Evolutionary conservation across 2,329 filamentous ascomycete species (phyloP).

Genomic region (Microdochium bolleyi): DNA sequence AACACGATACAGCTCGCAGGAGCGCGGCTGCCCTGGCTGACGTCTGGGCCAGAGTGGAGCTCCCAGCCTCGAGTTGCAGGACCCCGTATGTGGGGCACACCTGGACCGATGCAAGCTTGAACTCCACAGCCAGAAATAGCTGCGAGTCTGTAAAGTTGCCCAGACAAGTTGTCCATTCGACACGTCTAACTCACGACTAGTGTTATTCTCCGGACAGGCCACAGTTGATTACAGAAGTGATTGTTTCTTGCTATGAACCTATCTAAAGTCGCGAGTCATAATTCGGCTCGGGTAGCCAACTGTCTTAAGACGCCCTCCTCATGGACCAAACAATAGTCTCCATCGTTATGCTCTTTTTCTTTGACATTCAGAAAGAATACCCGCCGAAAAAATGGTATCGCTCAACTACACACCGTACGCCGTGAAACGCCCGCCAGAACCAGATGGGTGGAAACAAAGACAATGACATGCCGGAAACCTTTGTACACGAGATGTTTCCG

Average conservation of each 20-base stretch:
- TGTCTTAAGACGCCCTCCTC: neutral
- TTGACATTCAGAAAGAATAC: slow-evolving; percentile 17
- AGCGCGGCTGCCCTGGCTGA: neutral
- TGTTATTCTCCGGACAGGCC: too few species aligned
- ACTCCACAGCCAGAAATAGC: too few species aligned
- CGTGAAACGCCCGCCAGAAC: slow-evolving; percentile 14
- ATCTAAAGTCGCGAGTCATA: neutral
- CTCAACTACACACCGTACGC: slow-evolving; percentile 14
- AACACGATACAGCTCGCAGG: neutral
- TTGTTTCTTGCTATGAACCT: neutral
- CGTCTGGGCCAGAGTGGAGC: neutral
- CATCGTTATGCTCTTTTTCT: slow-evolving; percentile 11
- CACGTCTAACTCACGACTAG: too few species aligned
- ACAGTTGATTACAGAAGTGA: neutral
- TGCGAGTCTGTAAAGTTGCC: too few species aligned
- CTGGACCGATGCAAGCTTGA: too few species aligned
- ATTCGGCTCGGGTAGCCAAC: neutral
- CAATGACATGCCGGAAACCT: slow-evolving; percentile 4
- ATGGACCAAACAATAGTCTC: neutral
- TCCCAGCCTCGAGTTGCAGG: neutral
- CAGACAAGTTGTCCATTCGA: too few species aligned
- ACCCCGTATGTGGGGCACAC: neutral
- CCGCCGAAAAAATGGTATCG: slow-evolving; percentile 23
- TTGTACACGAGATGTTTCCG: slow-evolving; percentile 15
- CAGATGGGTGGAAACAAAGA: neutral